Base-by-base conservation (phyloP, 768 basidiomycete species). In the Tylopilus balloui region DNA sequence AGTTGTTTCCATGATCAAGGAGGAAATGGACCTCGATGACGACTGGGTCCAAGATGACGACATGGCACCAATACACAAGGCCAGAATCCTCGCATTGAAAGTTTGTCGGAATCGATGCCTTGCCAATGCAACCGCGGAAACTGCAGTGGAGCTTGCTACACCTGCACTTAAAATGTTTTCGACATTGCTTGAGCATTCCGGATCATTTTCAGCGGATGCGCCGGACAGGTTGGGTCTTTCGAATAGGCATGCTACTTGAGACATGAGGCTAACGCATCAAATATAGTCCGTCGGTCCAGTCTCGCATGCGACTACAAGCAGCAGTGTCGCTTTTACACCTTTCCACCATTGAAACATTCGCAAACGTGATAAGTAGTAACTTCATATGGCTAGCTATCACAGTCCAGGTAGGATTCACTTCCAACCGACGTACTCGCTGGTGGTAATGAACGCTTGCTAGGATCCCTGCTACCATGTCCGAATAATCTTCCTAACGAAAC, bases 401-500 rank as follows among this genome's bases (percentile, higher is more conserved):
- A 1, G 77, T 87, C 15, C 92, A 96, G 74, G 92, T 92, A 48
- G 75, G 62, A 10, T 20, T n/a, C n/a, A 25, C 32, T 31, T 50
- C 14, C 9, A 25, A 38, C 42, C 6, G 15, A 21, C 9, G 17
- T 21, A 2, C 31, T 54, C 10, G 34, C 27, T 29, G 42, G 48
- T 12, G 36, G 42, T 42, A 41, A 42, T 21, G 54, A 21, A 17
- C 14, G 44, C 32, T 15, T 17, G 15, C 28, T 60, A 96, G 90
- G 95, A 99, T 59, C 74, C 90, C 1, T 90, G 85, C 60, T 96
- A 83, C 64, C 81, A 91, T 55, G 90, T 98, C 38, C 88, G 96
- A 37, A 71, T 81, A 48, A 69, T 60, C 4, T 94, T 95, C 71
- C 65, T 97, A 44, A 77, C 71, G 21, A 96, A 96, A 66, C 71